Evolutionary conservation across 2,329 filamentous ascomycete species (phyloP).

Genomic region (Microcyclospora pomicola): DNA sequence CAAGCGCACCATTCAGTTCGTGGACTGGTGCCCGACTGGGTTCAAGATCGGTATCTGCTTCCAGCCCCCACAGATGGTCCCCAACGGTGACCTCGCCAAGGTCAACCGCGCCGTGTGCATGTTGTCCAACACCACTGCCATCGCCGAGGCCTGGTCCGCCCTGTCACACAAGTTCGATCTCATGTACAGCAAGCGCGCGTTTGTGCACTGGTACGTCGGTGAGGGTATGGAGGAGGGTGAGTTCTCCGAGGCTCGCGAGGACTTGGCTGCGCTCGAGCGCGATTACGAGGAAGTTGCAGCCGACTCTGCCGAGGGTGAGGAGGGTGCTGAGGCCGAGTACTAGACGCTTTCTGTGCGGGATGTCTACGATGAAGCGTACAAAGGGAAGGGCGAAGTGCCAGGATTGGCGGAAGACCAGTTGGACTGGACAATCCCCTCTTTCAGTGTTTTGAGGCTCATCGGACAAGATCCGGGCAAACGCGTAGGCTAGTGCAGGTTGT

Average conservation of each 20-base stretch:
- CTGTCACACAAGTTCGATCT: constrained; percentile 98
- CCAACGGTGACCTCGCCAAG: constrained; percentile 93
- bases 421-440: too few relatives aligned
- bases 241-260: constrained; percentile 97
- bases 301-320: constrained; percentile 80
- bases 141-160: constrained; percentile 94
- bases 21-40: constrained; percentile 99
- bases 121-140: constrained; percentile 97
- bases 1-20: constrained; percentile 97
- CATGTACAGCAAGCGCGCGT: constrained; percentile 99
- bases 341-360: constrained; percentile 35
- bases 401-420: too few relatives aligned
- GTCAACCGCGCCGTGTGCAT: constrained; percentile 98
- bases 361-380: not conserved
- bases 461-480: too few relatives aligned
- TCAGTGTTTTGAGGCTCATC: too few relatives aligned
- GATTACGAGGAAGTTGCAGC: constrained; percentile 98
- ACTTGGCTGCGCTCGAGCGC: constrained; percentile 91
- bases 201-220: constrained; percentile 99
- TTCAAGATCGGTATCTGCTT: constrained; percentile 99
- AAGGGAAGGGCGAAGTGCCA: too few relatives aligned
- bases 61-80: constrained; percentile 90
- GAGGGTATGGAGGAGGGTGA: constrained; percentile 99
- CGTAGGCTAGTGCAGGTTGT: too few relatives aligned
- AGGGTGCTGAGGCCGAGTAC: constrained; percentile 80